A percentile compares a stretch with the other conserved stretches of the same genome.
These are phyloP conservation scores for Lachnellula hyalina DNA, from an alignment of 2,329 filamentous ascomycete species.

Conservation along the genomic window DNA sequence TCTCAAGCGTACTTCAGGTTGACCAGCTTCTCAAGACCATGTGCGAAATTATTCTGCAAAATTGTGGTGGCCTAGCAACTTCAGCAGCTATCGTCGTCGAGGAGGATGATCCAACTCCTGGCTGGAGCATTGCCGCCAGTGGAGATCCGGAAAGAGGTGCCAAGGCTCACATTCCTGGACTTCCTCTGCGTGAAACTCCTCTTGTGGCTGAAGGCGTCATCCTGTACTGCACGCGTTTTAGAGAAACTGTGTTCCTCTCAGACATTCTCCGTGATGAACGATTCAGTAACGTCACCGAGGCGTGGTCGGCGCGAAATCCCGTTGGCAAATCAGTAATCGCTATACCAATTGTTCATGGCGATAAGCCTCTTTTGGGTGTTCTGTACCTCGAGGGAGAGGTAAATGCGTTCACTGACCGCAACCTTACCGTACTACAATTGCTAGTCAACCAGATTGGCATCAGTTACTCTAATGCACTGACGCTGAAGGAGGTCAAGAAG, in stretches of 20 bases:
- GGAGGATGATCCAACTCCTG: slow-evolving; percentile 46
- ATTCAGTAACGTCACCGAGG: slow-evolving; percentile 68
- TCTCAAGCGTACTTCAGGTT: slow-evolving; percentile 72
- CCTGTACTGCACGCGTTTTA: slow-evolving; percentile 70
- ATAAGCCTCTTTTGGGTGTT: slow-evolving; percentile 64
- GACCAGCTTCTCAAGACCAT: slow-evolving; percentile 74
- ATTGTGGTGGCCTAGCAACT: slow-evolving; percentile 65
- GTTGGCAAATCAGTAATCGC: slow-evolving; percentile 70
- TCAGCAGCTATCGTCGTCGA: slow-evolving; percentile 70
- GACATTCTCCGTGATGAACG: slow-evolving; percentile 71
- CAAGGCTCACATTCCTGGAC: slow-evolving; percentile 58
- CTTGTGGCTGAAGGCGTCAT: slow-evolving; percentile 72
- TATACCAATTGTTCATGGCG: slow-evolving; percentile 72
- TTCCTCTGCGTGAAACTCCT: slow-evolving; percentile 60
- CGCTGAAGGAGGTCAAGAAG: slow-evolving; percentile 67
- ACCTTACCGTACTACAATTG: slow-evolving; percentile 60
- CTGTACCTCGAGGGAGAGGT: slow-evolving; percentile 72
- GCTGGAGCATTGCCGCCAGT: slow-evolving; percentile 69
- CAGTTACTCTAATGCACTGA: slow-evolving; percentile 63
- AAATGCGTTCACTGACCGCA: slow-evolving; percentile 71
- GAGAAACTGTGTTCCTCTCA: slow-evolving; percentile 68
- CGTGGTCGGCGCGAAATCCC: slow-evolving; percentile 64
- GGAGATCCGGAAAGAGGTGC: slow-evolving; percentile 66
- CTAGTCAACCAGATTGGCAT: slow-evolving; percentile 75
- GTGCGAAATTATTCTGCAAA: slow-evolving; percentile 75